Evolutionary conservation across 2,329 filamentous ascomycete genomes (phyloP).

Genomic region (Aspergillaceae sp.): DNA sequence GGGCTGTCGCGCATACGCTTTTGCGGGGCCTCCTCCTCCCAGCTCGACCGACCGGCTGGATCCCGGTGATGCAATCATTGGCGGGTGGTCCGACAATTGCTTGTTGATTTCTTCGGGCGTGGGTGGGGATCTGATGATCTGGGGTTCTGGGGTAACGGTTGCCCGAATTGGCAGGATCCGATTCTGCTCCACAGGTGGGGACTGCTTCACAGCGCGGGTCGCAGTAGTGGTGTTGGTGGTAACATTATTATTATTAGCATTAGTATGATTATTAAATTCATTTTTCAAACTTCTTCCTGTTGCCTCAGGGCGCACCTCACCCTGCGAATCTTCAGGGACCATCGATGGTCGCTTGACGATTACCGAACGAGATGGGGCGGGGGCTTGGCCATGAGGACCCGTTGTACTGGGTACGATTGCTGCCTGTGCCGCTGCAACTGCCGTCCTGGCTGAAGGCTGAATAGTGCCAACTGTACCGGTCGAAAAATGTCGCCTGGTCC

Average conservation of each 20-base stretch:
- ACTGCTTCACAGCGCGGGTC: neutral
- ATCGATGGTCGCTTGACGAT: constrained; percentile 31
- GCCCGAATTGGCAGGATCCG: neutral
- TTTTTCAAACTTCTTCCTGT: neutral
- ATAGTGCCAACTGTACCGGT: neutral
- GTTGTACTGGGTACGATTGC: constrained; percentile 11
- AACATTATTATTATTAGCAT: too few species aligned
- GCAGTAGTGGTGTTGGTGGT: too few species aligned
- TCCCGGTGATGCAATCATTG: constrained; percentile 12
- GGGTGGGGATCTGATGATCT: constrained; percentile 5
- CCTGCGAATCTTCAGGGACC: constrained; percentile 35
- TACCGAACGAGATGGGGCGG: neutral
- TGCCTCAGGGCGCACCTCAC: constrained; percentile 25
- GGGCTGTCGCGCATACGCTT: constrained; percentile 23
- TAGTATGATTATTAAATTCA: too few species aligned
- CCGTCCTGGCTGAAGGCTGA: constrained; percentile 15
- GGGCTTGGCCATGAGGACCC: constrained; percentile 1
- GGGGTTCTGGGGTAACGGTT: neutral
- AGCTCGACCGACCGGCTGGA: constrained; percentile 10
- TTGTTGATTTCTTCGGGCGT: constrained; percentile 6
- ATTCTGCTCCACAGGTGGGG: neutral
- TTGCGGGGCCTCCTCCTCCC: constrained; percentile 7
- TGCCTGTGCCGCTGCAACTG: constrained; percentile 24
- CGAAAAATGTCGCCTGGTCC: too few species aligned
- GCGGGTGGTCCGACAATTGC: constrained; percentile 5